A percentile compares a stretch with the other conserved stretches of the same genome.
Evolutionary conservation across 495 filamentous ascomycete genomes (phyloP).

Genomic region (Darksidea phi): DNA sequence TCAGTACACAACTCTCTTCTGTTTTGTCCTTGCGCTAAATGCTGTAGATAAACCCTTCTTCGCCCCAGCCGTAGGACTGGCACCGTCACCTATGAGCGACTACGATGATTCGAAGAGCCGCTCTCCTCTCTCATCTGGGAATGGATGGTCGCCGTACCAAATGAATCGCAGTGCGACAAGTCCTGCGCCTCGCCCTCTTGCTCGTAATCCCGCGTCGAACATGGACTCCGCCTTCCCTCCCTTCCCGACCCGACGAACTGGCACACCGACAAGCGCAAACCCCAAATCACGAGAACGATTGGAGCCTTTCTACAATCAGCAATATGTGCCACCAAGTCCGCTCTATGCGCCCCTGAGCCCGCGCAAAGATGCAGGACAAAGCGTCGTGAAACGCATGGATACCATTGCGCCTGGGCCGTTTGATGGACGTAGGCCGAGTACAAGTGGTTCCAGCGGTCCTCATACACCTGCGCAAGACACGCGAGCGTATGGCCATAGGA

Average conservation of each 20-base stretch:
- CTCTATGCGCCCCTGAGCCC: slow-evolving; percentile 53
- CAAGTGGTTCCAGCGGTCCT: slow-evolving; percentile 19
- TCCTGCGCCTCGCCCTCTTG: slow-evolving; percentile 43
- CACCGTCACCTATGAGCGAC: slow-evolving; percentile 51
- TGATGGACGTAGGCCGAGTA: slow-evolving; percentile 43
- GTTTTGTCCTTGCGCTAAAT: slow-evolving; percentile 2
- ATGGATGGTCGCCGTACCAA: slow-evolving; percentile 47
- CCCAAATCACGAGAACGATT: slow-evolving; percentile 39
- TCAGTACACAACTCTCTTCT: slow-evolving; percentile 41
- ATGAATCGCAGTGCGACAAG: slow-evolving; percentile 51
- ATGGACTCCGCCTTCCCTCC: slow-evolving; percentile 62
- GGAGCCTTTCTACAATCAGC: slow-evolving; percentile 38
- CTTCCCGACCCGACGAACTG: slow-evolving; percentile 54
- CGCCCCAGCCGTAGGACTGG: slow-evolving; percentile 28
- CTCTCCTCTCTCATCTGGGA: slow-evolving; percentile 54
- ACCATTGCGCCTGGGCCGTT: slow-evolving; percentile 68
- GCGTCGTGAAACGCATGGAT: slow-evolving; percentile 60
- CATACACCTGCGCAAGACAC: slow-evolving; percentile 11
- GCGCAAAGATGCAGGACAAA: slow-evolving; percentile 41
- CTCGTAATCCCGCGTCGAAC: slow-evolving; percentile 47
- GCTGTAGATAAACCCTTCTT: slow-evolving; percentile 31
- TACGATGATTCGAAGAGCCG: slow-evolving; percentile 56
- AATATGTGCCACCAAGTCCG: slow-evolving; percentile 44
- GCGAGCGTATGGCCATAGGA: slow-evolving; percentile 44
- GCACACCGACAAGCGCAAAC: slow-evolving; percentile 46